These are phyloP conservation scores for Phytophthora tentaculata DNA, from an alignment of 352 stramenopile genomes.

Conservation along the genomic window DNA sequence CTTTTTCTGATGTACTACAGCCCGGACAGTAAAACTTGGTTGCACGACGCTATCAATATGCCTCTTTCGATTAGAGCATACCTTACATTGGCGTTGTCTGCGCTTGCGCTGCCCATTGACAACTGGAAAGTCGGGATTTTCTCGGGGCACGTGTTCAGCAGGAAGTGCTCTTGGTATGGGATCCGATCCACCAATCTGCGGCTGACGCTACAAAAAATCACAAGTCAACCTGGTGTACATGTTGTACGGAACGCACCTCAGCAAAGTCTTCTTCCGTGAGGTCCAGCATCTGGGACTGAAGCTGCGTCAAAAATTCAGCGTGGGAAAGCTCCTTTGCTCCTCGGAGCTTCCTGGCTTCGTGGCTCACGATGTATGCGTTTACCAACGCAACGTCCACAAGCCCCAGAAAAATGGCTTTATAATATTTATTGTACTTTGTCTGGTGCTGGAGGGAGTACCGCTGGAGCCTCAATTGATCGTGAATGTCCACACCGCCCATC, in stretches of 20 bases:
- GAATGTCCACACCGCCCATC: neutral
- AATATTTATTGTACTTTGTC: neutral
- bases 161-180: neutral
- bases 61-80: no score
- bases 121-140: neutral
- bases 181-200: neutral
- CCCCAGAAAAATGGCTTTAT: neutral
- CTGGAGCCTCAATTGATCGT: neutral
- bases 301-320: neutral
- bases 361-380: neutral
- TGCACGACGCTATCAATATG: neutral
- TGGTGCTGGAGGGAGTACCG: neutral
- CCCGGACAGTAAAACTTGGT: constrained; percentile 17
- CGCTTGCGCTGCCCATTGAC: no score
- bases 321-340: neutral
- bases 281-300: neutral
- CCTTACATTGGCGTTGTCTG: no score
- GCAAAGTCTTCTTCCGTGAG: neutral
- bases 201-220: neutral
- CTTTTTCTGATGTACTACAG: constrained; percentile 19
- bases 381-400: neutral
- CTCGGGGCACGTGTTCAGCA: neutral
- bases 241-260: constrained; percentile 1
- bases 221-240: constrained; percentile 6
- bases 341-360: neutral